Evolutionary conservation across 331 rosid genomes (phyloP), one percentile per base, ranked within the genome.

Genomic region (Quercus tomentella): DNA sequence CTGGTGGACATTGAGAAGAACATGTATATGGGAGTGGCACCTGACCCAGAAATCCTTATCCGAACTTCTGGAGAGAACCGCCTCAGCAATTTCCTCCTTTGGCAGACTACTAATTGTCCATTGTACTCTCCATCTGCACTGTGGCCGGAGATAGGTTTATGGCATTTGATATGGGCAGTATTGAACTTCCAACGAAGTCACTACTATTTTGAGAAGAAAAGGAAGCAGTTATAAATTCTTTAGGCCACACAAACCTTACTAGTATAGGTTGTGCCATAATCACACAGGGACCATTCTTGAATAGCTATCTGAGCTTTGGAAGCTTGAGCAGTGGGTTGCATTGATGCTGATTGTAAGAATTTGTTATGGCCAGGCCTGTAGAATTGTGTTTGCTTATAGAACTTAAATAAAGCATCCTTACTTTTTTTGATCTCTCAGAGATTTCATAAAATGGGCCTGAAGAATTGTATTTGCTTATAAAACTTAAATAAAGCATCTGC

Each of bases 11-110:
- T 88, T 56, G 90, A 84, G 81, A 82, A 77, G 76, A 73, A 83
- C 76, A 83, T 86, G 88, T 82, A 86, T 82, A 88, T 88, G 89
- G 67, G 82, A 52, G 89, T 88, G 63, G 92, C 88, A 18, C 89
- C 92, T 55, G 92, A 88, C 60, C 89, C 89, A 0, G 92, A 88
- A 72, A 84, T 86, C 26, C 76, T 88, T 80, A 81, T 88, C 37
- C 83, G 91, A 74, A 76, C 84, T 70, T 86, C 88, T 6, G 91
- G 91, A 2, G 89, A 88, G 76, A 76, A 79, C 26, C 88, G 89
- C 1, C 89, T 88, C 52, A 84, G 89, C 72, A 88, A 86, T 84
- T 86, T 88, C 76, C 89, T 88, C 82, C 91, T 88, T 60, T 88
- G 89, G 91, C 89, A 86, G 86, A 88, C 91, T 65, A 71, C 82